A percentile compares a stretch with the other conserved stretches of the same genome.
Evolutionary conservation across 2,329 filamentous ascomycete genomes (phyloP).

Genomic region (Talaromyces amestolkiae): DNA sequence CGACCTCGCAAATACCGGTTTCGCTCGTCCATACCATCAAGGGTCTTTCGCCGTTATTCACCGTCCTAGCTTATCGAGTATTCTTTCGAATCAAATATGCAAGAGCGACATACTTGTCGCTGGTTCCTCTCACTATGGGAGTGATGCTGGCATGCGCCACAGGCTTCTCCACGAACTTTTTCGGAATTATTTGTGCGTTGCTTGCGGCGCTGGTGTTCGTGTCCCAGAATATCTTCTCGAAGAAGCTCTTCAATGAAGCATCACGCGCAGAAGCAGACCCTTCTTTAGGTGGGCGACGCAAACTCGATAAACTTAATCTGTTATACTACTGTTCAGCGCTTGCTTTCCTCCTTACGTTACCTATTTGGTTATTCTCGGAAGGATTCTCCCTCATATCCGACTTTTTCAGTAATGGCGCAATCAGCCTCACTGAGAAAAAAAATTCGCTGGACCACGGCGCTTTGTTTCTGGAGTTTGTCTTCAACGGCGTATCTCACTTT

Average conservation of each 20-base stretch:
- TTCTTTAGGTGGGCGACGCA: slow-evolving; percentile 61
- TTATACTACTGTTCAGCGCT: slow-evolving; percentile 95
- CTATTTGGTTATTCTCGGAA: slow-evolving; percentile 92
- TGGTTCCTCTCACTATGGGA: slow-evolving; percentile 88
- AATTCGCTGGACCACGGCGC: slow-evolving; percentile 65
- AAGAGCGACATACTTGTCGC: slow-evolving; percentile 77
- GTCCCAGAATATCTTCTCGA: slow-evolving; percentile 97
- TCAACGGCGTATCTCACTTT: slow-evolving; percentile 97
- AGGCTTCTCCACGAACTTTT: slow-evolving; percentile 81
- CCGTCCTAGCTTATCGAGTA: slow-evolving; percentile 86
- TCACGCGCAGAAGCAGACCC: slow-evolving; percentile 76
- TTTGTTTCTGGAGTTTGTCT: slow-evolving; percentile 78
- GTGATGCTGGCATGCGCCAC: slow-evolving; percentile 95
- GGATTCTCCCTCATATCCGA: slow-evolving; percentile 74
- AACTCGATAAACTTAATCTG: slow-evolving; percentile 94
- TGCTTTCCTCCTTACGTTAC: slow-evolving; percentile 81
- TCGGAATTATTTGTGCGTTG: slow-evolving; percentile 87
- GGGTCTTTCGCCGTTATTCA: slow-evolving; percentile 91
- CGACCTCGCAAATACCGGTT: slow-evolving; percentile 90
- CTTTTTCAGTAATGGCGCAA: slow-evolving; percentile 74
- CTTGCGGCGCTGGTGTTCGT: slow-evolving; percentile 92
- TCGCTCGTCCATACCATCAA: slow-evolving; percentile 98
- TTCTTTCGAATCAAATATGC: slow-evolving; percentile 89
- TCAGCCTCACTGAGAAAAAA: slow-evolving; percentile 73
- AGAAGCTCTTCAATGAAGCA: slow-evolving; percentile 94